Base-by-base conservation (phyloP, 2,329 filamentous ascomycete species). In the Fusarium coicis region DNA sequence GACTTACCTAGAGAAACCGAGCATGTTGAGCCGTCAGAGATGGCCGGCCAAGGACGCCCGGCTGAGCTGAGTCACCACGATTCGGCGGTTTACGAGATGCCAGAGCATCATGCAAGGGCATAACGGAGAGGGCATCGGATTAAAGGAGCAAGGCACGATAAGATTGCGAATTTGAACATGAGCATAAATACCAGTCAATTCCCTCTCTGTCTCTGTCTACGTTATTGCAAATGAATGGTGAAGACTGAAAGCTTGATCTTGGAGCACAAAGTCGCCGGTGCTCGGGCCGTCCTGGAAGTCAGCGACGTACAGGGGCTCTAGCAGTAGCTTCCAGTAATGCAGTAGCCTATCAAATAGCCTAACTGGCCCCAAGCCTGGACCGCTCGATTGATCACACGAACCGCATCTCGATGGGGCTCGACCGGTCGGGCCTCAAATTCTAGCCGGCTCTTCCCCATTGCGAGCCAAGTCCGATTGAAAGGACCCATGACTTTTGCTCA, bases 1-100 rank as follows among this genome's bases (percentile, higher is more conserved):
- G 36, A 55, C 3, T 5, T 54, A 2, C 46, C 46, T 1, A 36
- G 39, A 1, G n/a, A 26, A 40, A 14, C 11, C 26, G 28, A 60
- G 11, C 18, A 19, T 10, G 19, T 26, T 1, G 46, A 42, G 2
- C 57, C 36, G 2, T 26, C 36, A 23, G 57, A 55, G n/a, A 32
- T 60, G 57, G 18, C 50, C 6, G 36, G 47, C 15, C 36, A 40
- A 19, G 36, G 36, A 8, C 57, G 18, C 7, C 36, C 57, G 34
- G 57, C 47, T 11, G 57, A 60, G 14, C 34, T 60, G 28, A 52
- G 50, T n/a, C 47, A 55, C n/a, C 47, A 32, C 11, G 28, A 40
- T 21, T 55, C 57, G 6, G 57, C 19, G 18, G 28, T 60, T 15
- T 55, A 60, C 10, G 47, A 60, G 47, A 34, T 60, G 15, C 57